These are phyloP conservation scores for Amniculicola lignicola DNA, from an alignment of 495 filamentous ascomycete genomes.

Conservation along the genomic window DNA sequence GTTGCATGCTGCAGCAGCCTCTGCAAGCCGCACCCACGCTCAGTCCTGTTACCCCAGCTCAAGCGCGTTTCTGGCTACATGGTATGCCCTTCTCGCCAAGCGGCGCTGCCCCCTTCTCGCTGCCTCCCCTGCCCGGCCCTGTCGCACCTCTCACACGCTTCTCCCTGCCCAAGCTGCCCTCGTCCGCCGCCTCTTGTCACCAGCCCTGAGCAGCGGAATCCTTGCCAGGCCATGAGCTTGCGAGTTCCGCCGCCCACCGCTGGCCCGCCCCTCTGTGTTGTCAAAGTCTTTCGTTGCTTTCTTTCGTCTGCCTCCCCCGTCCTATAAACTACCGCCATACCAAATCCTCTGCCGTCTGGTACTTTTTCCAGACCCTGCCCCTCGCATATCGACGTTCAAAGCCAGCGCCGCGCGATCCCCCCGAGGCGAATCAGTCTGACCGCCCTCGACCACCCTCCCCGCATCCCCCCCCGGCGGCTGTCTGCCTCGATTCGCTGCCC, in stretches of 20 bases:
- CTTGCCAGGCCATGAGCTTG: conserved; percentile 22
- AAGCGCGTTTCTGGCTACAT: conserved; percentile 37
- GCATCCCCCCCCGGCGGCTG: conserved; percentile 2
- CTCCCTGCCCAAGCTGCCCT: not conserved
- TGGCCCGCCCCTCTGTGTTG: conserved; percentile 25
- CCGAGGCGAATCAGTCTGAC: conserved; percentile 24
- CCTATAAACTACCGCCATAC: conserved; percentile 30
- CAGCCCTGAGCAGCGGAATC: conserved; percentile 14
- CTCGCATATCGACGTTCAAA: conserved; percentile 30
- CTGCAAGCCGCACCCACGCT: conserved; percentile 37
- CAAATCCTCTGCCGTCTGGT: conserved; percentile 22
- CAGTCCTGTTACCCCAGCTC: conserved; percentile 33
- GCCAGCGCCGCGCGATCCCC: conserved; percentile 3
- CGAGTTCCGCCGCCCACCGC: conserved; percentile 10
- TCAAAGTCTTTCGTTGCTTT: conserved; percentile 18
- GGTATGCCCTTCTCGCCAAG: conserved; percentile 43
- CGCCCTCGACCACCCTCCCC: conserved; percentile 15
- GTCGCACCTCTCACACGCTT: conserved; percentile 27
- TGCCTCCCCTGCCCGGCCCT: conserved; percentile 23
- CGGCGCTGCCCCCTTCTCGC: conserved; percentile 27
- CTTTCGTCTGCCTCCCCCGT: conserved; percentile 18
- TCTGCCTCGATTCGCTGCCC: conserved; percentile 13
- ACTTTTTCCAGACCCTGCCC: conserved; percentile 26
- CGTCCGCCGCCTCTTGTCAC: conserved; percentile 18
- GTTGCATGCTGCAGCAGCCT: conserved; percentile 37